These are phyloP conservation scores for Byssoonygena ceratinophila DNA, from an alignment of 2,329 filamentous ascomycete genomes.

Conservation along the genomic window DNA sequence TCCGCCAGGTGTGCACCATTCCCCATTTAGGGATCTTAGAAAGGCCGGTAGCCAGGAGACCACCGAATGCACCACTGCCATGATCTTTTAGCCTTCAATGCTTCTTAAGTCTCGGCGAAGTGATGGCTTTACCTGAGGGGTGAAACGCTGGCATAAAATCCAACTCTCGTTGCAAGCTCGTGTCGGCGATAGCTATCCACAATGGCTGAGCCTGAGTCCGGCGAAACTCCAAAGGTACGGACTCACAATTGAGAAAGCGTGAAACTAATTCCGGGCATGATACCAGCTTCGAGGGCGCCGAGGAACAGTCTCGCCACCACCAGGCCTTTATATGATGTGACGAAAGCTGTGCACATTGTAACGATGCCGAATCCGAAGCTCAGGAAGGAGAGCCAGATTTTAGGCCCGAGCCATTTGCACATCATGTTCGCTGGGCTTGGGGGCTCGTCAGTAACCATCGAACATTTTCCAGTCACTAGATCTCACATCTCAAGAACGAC, in stretches of 20 bases:
- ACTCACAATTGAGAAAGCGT: slow-evolving; percentile 10
- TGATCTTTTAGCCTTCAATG: neutral
- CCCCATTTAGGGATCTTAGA: slow-evolving; percentile 9
- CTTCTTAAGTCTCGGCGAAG: neutral
- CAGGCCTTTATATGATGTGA: slow-evolving; percentile 7
- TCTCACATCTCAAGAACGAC: slow-evolving; percentile 10
- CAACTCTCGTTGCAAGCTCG: slow-evolving; percentile 9
- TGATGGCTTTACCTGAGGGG: neutral
- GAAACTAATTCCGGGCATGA: slow-evolving; percentile 10
- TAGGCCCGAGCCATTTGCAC: slow-evolving; percentile 9
- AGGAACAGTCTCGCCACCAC: neutral
- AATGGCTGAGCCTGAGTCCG: neutral
- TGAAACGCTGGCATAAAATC: slow-evolving; percentile 5
- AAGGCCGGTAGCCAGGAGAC: slow-evolving; percentile 43
- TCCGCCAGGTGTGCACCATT: slow-evolving; percentile 7
- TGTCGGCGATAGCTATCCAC: slow-evolving; percentile 4
- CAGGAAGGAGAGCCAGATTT: slow-evolving; percentile 9
- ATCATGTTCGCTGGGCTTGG: slow-evolving; percentile 8
- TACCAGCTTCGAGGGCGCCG: slow-evolving; percentile 6
- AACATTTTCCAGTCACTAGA: neutral
- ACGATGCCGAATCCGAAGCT: slow-evolving; percentile 8
- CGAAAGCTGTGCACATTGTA: slow-evolving; percentile 8
- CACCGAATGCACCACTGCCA: slow-evolving; percentile 46
- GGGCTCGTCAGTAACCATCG: neutral
- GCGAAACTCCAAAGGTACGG: neutral